A percentile compares a stretch with the other conserved stretches of the same genome.
Conservation (phyloP, 140 eudicot species). For the Bidens hawaiensis region DNA sequence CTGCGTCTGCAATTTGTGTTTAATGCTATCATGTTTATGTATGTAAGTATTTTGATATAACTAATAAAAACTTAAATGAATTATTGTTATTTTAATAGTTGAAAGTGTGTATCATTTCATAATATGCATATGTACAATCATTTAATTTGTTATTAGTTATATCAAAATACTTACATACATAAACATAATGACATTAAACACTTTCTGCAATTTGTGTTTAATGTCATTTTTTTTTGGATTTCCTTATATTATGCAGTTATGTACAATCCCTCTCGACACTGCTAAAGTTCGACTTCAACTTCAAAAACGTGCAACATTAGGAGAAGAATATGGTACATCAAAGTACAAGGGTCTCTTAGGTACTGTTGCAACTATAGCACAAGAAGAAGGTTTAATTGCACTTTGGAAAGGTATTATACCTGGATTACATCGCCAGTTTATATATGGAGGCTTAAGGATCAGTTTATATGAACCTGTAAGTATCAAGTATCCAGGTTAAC, state of each 20-base stretch:
- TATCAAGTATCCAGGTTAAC: conserved; percentile 20
- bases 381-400: conserved; percentile 83
- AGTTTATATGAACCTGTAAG: conserved; percentile 90
- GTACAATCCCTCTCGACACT: conserved; percentile 91
- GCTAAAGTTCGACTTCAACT: conserved; percentile 98
- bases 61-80: no score
- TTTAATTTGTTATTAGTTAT: no score
- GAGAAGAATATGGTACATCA: conserved; percentile 47
- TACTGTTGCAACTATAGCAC: conserved; percentile 74
- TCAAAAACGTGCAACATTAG: conserved; percentile 54
- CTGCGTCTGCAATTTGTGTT: no score
- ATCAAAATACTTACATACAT: no score
- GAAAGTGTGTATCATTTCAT: no score
- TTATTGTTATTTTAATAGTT: no score
- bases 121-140: no score
- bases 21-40: no score
- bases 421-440: conserved; percentile 86
- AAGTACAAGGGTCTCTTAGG: conserved; percentile 82
- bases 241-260: conserved; percentile 47
- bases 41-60: no score
- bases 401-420: conserved; percentile 98
- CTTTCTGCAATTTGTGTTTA: conserved; percentile 2
- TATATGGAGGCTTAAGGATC: conserved; percentile 93
- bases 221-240: not conserved
- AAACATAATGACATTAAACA: no score